Percentiles rank a stretch among this genome's conserved stretches.
phyloP scores from a whole-genome alignment of 257 asterid species.

The Solanum piurae region DNA sequence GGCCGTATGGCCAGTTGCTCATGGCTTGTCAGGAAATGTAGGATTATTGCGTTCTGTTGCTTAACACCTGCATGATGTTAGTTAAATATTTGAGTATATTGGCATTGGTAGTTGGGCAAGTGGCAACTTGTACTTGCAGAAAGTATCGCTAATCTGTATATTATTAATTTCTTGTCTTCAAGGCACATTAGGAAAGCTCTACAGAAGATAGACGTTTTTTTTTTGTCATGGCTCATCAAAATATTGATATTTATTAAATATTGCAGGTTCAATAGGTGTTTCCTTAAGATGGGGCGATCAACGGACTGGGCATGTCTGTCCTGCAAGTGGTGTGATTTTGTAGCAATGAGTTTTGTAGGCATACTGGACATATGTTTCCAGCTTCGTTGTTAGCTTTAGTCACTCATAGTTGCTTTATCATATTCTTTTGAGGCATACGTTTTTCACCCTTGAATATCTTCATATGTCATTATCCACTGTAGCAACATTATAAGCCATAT shows the following conservation, averaged over 20 bases:
- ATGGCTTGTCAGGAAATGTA: background rate
- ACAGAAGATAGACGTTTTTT: background rate
- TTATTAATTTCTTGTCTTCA: background rate
- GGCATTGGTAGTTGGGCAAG: background rate
- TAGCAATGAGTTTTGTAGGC: conserved; percentile 36
- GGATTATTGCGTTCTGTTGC: background rate
- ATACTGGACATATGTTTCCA: conserved; percentile 19
- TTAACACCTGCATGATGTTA: background rate
- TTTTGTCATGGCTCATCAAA: background rate
- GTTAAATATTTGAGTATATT: background rate
- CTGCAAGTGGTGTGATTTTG: conserved; percentile 40
- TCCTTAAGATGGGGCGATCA: conserved; percentile 8
- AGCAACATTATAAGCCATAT: background rate
- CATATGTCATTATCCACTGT: conserved; percentile 25
- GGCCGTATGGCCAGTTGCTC: background rate
- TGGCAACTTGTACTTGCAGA: background rate
- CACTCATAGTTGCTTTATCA: conserved; percentile 13
- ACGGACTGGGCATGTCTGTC: conserved; percentile 32
- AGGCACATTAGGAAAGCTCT: background rate
- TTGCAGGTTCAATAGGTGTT: conserved; percentile 28
- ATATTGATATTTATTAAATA: background rate
- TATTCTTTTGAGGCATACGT: conserved; percentile 17
- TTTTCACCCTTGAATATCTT: conserved; percentile 5
- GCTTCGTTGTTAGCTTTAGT: conserved; percentile 16
- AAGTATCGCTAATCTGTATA: background rate